These are phyloP conservation scores for Xerocomellus amylosporus DNA, from an alignment of 768 basidiomycete genomes.

Conservation along the genomic window DNA sequence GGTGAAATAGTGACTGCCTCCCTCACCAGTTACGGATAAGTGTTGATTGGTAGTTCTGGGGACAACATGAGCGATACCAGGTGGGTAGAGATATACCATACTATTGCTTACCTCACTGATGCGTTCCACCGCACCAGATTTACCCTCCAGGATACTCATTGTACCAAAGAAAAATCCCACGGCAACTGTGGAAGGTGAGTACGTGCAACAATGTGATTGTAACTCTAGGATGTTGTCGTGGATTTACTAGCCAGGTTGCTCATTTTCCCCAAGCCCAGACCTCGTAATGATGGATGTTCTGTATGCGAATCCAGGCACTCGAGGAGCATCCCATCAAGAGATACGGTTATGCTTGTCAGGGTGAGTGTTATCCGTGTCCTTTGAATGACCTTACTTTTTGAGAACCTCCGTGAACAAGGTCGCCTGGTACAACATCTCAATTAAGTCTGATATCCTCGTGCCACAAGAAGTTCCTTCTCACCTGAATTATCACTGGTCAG, in stretches of 20 bases:
- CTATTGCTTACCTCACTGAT: conserved; percentile 34
- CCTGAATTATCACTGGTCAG: not conserved
- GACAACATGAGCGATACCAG: conserved; percentile 5
- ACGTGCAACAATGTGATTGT: conserved; percentile 4
- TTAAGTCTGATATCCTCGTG: not conserved
- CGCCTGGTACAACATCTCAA: not conserved
- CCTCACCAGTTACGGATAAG: conserved; percentile 72
- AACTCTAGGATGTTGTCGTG: not conserved
- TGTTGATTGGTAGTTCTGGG: conserved; percentile 68
- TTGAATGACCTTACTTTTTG: not conserved
- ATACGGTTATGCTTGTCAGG: not conserved
- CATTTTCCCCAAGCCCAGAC: not conserved
- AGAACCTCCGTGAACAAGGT: not conserved
- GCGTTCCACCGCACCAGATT: conserved; percentile 50
- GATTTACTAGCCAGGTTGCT: not conserved
- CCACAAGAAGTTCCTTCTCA: not conserved
- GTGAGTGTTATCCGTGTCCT: not conserved
- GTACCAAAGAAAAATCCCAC: conserved; percentile 64
- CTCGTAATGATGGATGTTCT: not conserved
- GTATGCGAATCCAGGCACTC: not conserved
- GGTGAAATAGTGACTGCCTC: not conserved
- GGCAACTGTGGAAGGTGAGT: conserved; percentile 31
- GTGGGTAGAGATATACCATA: not conserved
- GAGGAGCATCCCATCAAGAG: not conserved
- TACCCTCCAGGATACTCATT: conserved; percentile 81